Evolutionary conservation across 2,329 filamentous ascomycete genomes (phyloP).

Genomic region (Aspergillus neoniger): DNA sequence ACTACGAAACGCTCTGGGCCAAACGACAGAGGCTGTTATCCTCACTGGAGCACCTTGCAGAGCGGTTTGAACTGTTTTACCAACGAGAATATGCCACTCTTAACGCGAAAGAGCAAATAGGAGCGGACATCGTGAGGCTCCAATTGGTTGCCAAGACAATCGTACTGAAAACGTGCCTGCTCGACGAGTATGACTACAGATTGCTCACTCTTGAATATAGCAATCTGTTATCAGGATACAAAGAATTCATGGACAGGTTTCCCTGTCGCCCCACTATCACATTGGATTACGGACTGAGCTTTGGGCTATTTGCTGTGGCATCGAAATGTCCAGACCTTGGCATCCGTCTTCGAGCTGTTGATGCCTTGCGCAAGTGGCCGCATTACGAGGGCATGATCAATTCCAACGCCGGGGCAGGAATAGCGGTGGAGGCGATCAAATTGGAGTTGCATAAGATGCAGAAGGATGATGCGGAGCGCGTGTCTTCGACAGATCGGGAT

Average conservation of each 20-base stretch:
- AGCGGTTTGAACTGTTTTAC: neutral
- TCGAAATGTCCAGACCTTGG: conserved; percentile 15
- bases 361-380: conserved; percentile 15
- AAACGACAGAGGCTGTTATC: conserved; percentile 2
- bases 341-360: conserved; percentile 17
- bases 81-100: neutral
- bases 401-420: conserved; percentile 12
- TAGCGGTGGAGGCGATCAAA: conserved; percentile 12
- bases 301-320: conserved; percentile 15
- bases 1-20: conserved; percentile 7
- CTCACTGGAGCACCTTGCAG: neutral
- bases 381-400: conserved; percentile 22
- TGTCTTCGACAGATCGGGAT: too few relatives aligned
- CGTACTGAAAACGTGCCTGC: conserved; percentile 14
- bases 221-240: neutral
- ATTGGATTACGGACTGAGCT: conserved; percentile 12
- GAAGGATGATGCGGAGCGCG: neutral
- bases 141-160: conserved; percentile 12
- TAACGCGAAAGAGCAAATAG: conserved; percentile 3
- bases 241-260: conserved; percentile 8
- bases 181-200: conserved; percentile 1
- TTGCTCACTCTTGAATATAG: conserved; percentile 12
- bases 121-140: conserved; percentile 12
- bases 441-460: conserved; percentile 1
- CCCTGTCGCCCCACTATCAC: conserved; percentile 15